Conservation (phyloP, 345 rosid genomes). For the Eutrema yunnanense region DNA sequence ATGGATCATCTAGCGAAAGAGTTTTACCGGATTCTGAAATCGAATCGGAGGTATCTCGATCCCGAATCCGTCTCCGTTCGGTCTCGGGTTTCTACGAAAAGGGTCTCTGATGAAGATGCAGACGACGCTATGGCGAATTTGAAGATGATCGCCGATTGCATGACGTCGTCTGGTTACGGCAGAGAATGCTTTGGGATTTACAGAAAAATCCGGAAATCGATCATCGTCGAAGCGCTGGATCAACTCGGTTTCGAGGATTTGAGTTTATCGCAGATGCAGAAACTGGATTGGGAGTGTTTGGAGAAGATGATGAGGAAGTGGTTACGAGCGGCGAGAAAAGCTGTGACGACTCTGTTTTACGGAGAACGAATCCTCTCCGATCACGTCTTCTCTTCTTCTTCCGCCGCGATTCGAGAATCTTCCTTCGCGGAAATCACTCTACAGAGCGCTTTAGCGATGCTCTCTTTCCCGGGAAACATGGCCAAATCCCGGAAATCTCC, state of each 20-base stretch:
- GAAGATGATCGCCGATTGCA: slow-evolving; percentile 60
- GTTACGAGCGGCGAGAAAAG: slow-evolving; percentile 33
- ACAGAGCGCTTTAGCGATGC: slow-evolving; percentile 45
- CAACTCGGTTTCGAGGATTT: slow-evolving; percentile 48
- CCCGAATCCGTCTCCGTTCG: slow-evolving; percentile 47
- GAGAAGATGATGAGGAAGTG: slow-evolving; percentile 47
- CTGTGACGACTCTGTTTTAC: slow-evolving; percentile 43
- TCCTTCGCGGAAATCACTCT: slow-evolving; percentile 43
- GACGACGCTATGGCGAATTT: slow-evolving; percentile 41
- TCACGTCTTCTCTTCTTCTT: slow-evolving; percentile 49
- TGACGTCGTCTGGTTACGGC: slow-evolving; percentile 52
- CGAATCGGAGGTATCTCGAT: slow-evolving; percentile 38
- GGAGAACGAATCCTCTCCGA: slow-evolving; percentile 63
- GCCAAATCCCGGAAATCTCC: slow-evolving; percentile 51
- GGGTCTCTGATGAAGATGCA: background rate
- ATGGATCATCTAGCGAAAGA: slow-evolving; percentile 56
- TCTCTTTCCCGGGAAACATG: slow-evolving; percentile 52
- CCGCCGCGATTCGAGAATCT: slow-evolving; percentile 35
- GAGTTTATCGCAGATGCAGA: slow-evolving; percentile 36
- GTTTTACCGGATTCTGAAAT: slow-evolving; percentile 49
- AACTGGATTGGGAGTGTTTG: slow-evolving; percentile 52
- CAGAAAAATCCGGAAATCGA: slow-evolving; percentile 46
- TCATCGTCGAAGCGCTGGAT: slow-evolving; percentile 43
- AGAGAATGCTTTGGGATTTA: slow-evolving; percentile 62
- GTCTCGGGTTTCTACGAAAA: slow-evolving; percentile 18